These are phyloP conservation scores for Drechslerella coelobrocha DNA, from an alignment of 2,329 filamentous ascomycete species.

Conservation along the genomic window DNA sequence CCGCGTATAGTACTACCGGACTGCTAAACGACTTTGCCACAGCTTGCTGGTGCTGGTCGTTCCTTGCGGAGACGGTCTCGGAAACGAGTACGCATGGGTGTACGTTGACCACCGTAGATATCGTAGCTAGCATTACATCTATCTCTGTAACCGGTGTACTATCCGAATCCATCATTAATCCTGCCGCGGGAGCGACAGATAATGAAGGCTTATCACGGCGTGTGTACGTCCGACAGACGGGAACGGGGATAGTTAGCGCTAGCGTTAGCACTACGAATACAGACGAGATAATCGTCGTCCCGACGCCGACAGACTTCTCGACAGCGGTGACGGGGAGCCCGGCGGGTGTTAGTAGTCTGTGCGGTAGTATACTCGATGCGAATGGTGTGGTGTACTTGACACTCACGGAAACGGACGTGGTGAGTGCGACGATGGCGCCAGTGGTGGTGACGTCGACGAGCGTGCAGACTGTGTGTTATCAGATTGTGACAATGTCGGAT, in stretches of 20 bases:
- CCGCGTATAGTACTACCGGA: constrained; percentile 31
- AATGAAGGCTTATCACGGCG: constrained; percentile 5
- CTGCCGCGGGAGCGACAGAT: neutral
- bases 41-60: constrained; percentile 43
- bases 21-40: constrained; percentile 26
- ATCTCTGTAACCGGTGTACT: constrained; percentile 29
- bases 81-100: constrained; percentile 15
- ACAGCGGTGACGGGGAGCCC: neutral
- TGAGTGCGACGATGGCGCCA: constrained; percentile 2
- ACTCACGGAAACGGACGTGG: constrained; percentile 12
- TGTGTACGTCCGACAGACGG: no score
- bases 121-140: constrained; percentile 33
- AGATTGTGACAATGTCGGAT: constrained; percentile 4
- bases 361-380: constrained; percentile 4
- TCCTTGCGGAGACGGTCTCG: constrained; percentile 15
- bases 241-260: no score
- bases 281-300: constrained; percentile 16
- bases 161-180: neutral
- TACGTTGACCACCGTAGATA: constrained; percentile 15
- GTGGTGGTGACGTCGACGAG: constrained; percentile 15
- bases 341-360: neutral
- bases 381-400: constrained; percentile 19
- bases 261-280: neutral
- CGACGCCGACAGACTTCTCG: constrained; percentile 23
- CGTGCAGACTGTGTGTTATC: constrained; percentile 39